Evolutionary conservation across 495 filamentous ascomycete species (phyloP).

Genomic region (Penicillium roqueforti): DNA sequence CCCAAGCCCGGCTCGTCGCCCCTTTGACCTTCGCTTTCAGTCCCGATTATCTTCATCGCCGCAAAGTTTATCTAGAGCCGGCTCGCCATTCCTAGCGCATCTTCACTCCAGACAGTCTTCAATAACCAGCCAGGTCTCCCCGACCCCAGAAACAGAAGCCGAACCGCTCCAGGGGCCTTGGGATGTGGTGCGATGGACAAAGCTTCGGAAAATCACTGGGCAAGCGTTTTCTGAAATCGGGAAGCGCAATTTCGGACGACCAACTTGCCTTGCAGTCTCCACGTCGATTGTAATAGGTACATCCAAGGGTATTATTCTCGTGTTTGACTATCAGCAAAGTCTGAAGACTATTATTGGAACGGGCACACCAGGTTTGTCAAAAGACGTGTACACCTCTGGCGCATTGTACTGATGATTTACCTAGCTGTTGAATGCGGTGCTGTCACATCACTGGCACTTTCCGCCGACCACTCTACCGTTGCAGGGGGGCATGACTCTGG

Average conservation of each 20-base stretch:
- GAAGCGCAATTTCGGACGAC: conserved; percentile 85
- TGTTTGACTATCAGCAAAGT: conserved; percentile 96
- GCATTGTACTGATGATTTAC: conserved; percentile 4
- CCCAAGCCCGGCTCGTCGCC: conserved; percentile 78
- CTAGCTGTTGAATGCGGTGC: conserved; percentile 85
- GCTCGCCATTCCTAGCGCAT: conserved; percentile 74
- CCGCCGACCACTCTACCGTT: conserved; percentile 88
- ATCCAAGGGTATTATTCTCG: conserved; percentile 85
- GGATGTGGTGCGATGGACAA: conserved; percentile 97
- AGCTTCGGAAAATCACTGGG: conserved; percentile 79
- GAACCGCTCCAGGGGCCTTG: conserved; percentile 72
- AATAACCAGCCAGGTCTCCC: conserved; percentile 51
- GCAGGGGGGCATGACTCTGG: conserved; percentile 87
- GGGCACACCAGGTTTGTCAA: conserved; percentile 72
- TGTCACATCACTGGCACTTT: conserved; percentile 82
- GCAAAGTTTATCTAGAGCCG: conserved; percentile 56
- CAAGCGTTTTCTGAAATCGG: conserved; percentile 94
- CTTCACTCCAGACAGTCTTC: conserved; percentile 77
- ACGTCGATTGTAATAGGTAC: conserved; percentile 89
- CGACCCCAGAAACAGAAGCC: conserved; percentile 49
- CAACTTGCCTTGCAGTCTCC: conserved; percentile 87
- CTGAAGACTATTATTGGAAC: conserved; percentile 88
- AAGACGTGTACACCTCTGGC: background rate
- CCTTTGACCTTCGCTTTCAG: conserved; percentile 92
- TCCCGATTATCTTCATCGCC: conserved; percentile 69